These are phyloP conservation scores for Ampelomyces quisqualis DNA, from an alignment of 2,329 filamentous ascomycete genomes.

Conservation along the genomic window DNA sequence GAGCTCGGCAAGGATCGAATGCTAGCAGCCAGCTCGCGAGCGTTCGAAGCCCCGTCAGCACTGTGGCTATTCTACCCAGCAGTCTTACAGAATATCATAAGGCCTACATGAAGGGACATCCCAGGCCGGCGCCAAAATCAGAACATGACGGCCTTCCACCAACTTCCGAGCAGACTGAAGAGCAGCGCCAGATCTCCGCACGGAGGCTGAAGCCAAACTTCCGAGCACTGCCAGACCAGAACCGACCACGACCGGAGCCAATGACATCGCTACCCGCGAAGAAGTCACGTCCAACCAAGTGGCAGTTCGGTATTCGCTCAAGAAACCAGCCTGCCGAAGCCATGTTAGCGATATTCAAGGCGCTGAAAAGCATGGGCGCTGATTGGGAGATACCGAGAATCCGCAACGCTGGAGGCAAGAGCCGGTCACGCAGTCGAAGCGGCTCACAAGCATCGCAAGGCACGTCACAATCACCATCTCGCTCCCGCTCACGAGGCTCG, in stretches of 20 bases:
- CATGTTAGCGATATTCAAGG: slow-evolving; percentile 92
- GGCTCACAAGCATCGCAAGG: slow-evolving; percentile 28
- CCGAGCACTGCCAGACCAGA: slow-evolving; percentile 63
- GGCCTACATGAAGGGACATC: slow-evolving; percentile 76
- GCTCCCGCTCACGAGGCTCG: slow-evolving; percentile 36
- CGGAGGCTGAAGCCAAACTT: slow-evolving; percentile 84
- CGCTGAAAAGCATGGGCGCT: slow-evolving; percentile 81
- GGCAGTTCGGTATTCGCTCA: slow-evolving; percentile 97
- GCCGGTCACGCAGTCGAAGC: slow-evolving; percentile 36
- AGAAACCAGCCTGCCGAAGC: slow-evolving; percentile 93
- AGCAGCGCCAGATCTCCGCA: slow-evolving; percentile 76
- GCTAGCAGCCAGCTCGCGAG: slow-evolving; percentile 43
- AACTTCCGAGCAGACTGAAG: slow-evolving; percentile 44
- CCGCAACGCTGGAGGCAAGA: slow-evolving; percentile 46
- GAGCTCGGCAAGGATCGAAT: slow-evolving; percentile 48
- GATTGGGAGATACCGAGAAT: slow-evolving; percentile 69
- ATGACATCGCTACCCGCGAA: slow-evolving; percentile 61
- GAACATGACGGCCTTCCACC: slow-evolving; percentile 44
- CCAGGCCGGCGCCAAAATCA: slow-evolving; percentile 32
- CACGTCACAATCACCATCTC: slow-evolving; percentile 37
- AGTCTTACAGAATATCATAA: slow-evolving; percentile 89
- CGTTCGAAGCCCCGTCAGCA: slow-evolving; percentile 60
- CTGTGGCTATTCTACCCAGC: slow-evolving; percentile 87
- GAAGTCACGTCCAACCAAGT: slow-evolving; percentile 79
- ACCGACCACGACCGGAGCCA: slow-evolving; percentile 54